Percentiles rank a stretch among this genome's conserved stretches.
Conservation (phyloP, 2,329 filamentous ascomycete species). For the Rhexocercosporidium sp. region DNA sequence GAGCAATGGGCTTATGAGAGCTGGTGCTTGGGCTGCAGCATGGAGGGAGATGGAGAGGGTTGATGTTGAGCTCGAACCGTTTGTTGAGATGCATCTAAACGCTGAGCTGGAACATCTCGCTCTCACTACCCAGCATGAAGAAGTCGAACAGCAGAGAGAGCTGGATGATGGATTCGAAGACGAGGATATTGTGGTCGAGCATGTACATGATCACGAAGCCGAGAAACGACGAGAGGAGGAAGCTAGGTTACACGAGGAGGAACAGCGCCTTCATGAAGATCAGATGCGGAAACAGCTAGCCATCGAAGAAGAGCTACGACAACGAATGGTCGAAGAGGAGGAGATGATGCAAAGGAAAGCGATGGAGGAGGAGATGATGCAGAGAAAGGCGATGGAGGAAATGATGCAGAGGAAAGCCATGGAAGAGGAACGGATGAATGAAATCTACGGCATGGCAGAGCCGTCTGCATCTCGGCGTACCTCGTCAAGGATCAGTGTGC, state of each 20-base stretch:
- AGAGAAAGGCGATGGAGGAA: constrained; percentile 50
- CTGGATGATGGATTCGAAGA: constrained; percentile 34
- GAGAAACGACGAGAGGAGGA: constrained; percentile 17
- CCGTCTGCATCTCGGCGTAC: constrained; percentile 14
- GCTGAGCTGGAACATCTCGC: constrained; percentile 64
- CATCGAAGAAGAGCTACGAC: constrained; percentile 55
- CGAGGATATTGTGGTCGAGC: constrained; percentile 28
- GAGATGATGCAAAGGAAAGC: constrained; percentile 45
- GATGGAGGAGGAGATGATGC: constrained; percentile 55
- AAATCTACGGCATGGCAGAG: constrained; percentile 54
- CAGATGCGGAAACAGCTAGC: constrained; percentile 22
- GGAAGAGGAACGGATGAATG: constrained; percentile 62
- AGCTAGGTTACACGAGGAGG: constrained; percentile 18
- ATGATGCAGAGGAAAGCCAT: constrained; percentile 19
- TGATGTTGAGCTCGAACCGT: constrained; percentile 87
- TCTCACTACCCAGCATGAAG: constrained; percentile 16
- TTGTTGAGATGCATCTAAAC: constrained; percentile 63
- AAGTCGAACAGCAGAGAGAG: constrained; percentile 14
- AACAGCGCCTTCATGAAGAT: constrained; percentile 18
- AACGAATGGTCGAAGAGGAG: constrained; percentile 49
- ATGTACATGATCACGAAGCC: constrained; percentile 26
- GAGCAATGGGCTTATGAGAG: constrained; percentile 90
- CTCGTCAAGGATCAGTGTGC: constrained; percentile 22
- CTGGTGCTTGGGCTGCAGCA: constrained; percentile 89
- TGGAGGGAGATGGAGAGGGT: constrained; percentile 99